Conservation (phyloP, 2,329 filamentous ascomycete genomes). For the Botrytis medusae region DNA sequence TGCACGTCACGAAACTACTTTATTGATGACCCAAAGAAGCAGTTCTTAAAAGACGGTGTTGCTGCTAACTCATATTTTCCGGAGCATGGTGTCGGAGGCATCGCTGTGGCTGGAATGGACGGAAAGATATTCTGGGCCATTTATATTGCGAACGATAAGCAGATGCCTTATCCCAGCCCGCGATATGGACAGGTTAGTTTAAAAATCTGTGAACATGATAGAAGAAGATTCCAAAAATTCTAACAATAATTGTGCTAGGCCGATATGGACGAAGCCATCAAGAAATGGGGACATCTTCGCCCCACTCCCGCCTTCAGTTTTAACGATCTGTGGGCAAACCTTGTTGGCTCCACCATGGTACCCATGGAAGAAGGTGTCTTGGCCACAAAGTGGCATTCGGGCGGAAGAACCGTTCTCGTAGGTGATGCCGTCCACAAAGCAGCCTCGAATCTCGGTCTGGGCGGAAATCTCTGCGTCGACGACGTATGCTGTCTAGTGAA, state of each 20-base stretch:
- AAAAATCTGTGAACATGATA: background rate
- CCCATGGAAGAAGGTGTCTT: constrained; percentile 12
- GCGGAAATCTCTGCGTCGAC: constrained; percentile 12
- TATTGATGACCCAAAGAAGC: constrained; percentile 10
- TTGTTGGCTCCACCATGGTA: background rate
- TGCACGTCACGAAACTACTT: constrained; percentile 12
- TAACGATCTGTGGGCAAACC: constrained; percentile 5
- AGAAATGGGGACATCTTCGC: constrained; percentile 14
- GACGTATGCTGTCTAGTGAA: constrained; percentile 15
- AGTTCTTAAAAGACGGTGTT: constrained; percentile 2
- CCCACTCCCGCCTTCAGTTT: background rate
- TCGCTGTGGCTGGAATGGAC: constrained; percentile 14
- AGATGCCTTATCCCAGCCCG: constrained; percentile 3
- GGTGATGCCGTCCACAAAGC: constrained; percentile 15
- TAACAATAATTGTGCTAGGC: background rate
- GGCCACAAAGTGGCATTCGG: constrained; percentile 12
- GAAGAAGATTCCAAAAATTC: background rate
- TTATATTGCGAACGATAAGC: constrained; percentile 12
- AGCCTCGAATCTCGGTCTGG: constrained; percentile 9
- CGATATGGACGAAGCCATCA: constrained; percentile 11
- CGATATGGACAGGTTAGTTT: constrained; percentile 16
- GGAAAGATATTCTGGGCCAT: constrained; percentile 13
- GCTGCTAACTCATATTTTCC: constrained; percentile 7
- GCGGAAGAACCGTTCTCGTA: constrained; percentile 13
- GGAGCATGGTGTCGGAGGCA: constrained; percentile 11